Conservation (phyloP, 805 yeast genomes). For the Wickerhamomyces chambardii region DNA sequence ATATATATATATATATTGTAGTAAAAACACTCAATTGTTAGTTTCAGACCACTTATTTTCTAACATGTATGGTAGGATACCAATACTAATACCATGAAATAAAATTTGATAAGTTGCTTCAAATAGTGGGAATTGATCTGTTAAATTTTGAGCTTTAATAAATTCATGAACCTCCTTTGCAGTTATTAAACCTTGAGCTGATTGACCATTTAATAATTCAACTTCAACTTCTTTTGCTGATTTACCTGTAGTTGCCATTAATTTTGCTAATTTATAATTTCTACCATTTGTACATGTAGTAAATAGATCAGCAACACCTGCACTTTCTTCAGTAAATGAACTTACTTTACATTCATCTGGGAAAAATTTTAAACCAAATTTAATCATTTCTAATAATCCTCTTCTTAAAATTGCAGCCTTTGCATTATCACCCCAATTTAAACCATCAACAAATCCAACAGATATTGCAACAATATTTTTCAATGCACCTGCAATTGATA, state of each 20-base stretch:
- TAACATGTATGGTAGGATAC: conserved; percentile 46
- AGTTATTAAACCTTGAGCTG: conserved; percentile 90
- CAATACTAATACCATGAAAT: conserved; percentile 49
- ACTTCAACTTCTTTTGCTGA: conserved; percentile 73
- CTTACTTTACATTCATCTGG: conserved; percentile 53
- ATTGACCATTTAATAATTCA: conserved; percentile 82
- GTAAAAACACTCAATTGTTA: background rate
- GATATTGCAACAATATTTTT: conserved; percentile 92
- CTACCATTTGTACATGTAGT: conserved; percentile 97
- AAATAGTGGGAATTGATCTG: conserved; percentile 44
- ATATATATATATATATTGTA: no score
- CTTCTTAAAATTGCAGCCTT: conserved; percentile 94
- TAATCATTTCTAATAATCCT: conserved; percentile 81
- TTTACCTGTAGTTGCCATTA: conserved; percentile 70
- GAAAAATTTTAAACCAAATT: conserved; percentile 73
- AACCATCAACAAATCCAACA: conserved; percentile 94
- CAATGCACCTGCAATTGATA: conserved; percentile 90
- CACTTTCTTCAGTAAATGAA: conserved; percentile 88
- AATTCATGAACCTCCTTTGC: conserved; percentile 81
- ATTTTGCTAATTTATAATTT: conserved; percentile 80
- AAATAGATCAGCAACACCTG: conserved; percentile 95
- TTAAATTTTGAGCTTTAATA: conserved; percentile 19
- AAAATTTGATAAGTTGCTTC: conserved; percentile 49
- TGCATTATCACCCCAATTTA: conserved; percentile 98
- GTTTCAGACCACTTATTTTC: conserved; percentile 25